These are phyloP conservation scores for Porcisia hertigi DNA, from an alignment of 208 protist species.

Conservation along the genomic window DNA sequence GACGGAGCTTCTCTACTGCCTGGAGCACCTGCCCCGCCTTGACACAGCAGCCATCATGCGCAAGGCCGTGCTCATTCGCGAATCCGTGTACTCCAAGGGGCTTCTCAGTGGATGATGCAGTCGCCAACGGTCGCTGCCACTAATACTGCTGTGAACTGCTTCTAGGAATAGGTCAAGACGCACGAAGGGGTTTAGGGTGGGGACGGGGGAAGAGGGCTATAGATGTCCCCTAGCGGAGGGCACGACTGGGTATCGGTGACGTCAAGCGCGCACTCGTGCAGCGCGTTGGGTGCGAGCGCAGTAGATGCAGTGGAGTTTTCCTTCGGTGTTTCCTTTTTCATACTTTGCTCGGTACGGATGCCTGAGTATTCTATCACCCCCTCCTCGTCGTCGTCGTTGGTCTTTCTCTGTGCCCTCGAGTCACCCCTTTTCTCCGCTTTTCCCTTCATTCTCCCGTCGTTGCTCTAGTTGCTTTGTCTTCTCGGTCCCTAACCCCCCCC, in stretches of 20 bases:
- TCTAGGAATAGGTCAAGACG: not conserved
- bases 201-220: not conserved
- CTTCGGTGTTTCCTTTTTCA: not conserved
- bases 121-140: not conserved
- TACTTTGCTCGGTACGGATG: not conserved
- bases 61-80: conserved; percentile 71
- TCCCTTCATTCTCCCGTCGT: not conserved
- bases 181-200: not conserved
- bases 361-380: not conserved
- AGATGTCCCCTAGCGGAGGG: not conserved
- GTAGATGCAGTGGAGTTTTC: not conserved
- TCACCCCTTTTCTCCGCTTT: not conserved
- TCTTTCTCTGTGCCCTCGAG: not conserved
- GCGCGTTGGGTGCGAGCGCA: not conserved
- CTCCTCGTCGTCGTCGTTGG: not conserved
- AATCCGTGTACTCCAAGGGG: conserved; percentile 57
- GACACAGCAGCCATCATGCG: conserved; percentile 64
- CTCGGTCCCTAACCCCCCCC: not conserved
- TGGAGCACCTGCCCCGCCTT: conserved; percentile 78
- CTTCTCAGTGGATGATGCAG: conserved; percentile 16
- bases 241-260: not conserved
- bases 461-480: not conserved
- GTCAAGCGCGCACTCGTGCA: not conserved
- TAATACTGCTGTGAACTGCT: not conserved
- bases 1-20: conserved; percentile 63